These are phyloP conservation scores for Luffa aegyptiaca DNA, from an alignment of 306 rosid species.

Conservation along the genomic window DNA sequence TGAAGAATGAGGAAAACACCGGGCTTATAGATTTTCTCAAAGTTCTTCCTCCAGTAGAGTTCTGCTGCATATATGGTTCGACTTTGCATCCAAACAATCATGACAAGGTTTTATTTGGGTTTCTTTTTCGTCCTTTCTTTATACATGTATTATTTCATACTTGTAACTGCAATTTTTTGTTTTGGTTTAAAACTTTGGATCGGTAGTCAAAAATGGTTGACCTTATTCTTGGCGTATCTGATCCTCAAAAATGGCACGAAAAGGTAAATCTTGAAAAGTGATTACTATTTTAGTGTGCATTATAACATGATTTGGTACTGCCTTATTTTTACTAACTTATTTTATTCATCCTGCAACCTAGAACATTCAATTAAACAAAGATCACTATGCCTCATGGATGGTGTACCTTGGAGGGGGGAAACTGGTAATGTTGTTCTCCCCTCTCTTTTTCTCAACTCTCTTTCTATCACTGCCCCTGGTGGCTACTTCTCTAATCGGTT, in stretches of 20 bases:
- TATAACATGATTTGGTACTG: slow-evolving; percentile 5
- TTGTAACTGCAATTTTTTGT: neutral
- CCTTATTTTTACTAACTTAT: neutral
- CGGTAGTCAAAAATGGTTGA: slow-evolving; percentile 37
- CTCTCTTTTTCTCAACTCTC: neutral
- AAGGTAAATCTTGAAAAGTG: slow-evolving; percentile 37
- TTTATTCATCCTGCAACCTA: slow-evolving; percentile 17
- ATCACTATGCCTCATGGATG: slow-evolving; percentile 87
- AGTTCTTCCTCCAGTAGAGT: slow-evolving; percentile 39
- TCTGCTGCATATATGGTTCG: slow-evolving; percentile 46
- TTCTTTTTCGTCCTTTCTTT: neutral
- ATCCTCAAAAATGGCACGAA: slow-evolving; percentile 71
- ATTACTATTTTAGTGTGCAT: neutral
- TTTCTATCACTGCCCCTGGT: neutral
- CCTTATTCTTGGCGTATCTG: slow-evolving; percentile 44
- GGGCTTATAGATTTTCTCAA: slow-evolving; percentile 26
- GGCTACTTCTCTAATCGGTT: slow-evolving; percentile 4
- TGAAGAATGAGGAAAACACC: slow-evolving; percentile 17
- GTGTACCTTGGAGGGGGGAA: slow-evolving; percentile 66
- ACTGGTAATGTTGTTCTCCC: slow-evolving; percentile 44
- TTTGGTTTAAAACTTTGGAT: neutral
- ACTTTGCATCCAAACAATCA: slow-evolving; percentile 37
- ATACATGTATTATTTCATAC: neutral
- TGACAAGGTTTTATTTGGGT: slow-evolving; percentile 25
- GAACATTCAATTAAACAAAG: slow-evolving; percentile 73